Evolutionary conservation across 768 basidiomycete species (phyloP).

Genomic region (Boletus fagicola): DNA sequence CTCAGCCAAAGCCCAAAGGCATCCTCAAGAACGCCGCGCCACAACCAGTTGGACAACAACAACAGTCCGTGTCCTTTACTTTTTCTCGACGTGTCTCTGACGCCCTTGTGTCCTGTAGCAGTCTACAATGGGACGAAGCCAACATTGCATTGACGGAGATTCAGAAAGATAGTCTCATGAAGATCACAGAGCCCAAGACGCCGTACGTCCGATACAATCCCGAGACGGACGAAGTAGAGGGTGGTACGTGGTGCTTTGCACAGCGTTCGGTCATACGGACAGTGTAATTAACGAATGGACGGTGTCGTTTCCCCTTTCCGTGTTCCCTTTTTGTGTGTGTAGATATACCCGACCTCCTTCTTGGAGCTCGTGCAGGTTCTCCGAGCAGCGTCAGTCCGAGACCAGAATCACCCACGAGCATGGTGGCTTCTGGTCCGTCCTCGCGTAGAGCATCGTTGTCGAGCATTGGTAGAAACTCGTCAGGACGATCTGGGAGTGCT

Average conservation of each 20-base stretch:
- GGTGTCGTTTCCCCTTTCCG: too few species aligned
- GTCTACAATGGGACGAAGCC: constrained; percentile 92
- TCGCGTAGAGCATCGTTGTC: constrained; percentile 76
- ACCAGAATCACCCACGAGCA: constrained; percentile 56
- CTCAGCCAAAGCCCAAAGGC: constrained; percentile 77
- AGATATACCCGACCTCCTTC: constrained; percentile 85
- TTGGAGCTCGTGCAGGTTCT: constrained; percentile 39
- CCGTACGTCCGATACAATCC: constrained; percentile 92
- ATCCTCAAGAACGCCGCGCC: constrained; percentile 79
- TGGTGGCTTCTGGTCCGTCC: constrained; percentile 62
- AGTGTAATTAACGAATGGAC: too few species aligned
- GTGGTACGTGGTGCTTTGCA: too few species aligned
- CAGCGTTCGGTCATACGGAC: too few species aligned
- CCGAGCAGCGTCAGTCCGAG: constrained; percentile 42
- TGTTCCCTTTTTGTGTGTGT: background rate
- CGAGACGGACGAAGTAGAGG: constrained; percentile 80
- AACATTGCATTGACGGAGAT: constrained; percentile 91
- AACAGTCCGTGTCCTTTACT: constrained; percentile 47
- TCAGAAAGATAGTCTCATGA: constrained; percentile 95
- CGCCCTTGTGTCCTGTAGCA: constrained; percentile 35
- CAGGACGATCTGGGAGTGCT: constrained; percentile 60
- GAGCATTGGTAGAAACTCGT: constrained; percentile 51
- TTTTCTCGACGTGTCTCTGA: background rate
- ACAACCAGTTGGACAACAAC: constrained; percentile 39
- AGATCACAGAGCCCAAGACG: constrained; percentile 97